A percentile compares a stretch with the other conserved stretches of the same genome.
These are phyloP conservation scores for Podila epicladia DNA, from an alignment of 192 early-diverging fungal species.

Conservation along the genomic window DNA sequence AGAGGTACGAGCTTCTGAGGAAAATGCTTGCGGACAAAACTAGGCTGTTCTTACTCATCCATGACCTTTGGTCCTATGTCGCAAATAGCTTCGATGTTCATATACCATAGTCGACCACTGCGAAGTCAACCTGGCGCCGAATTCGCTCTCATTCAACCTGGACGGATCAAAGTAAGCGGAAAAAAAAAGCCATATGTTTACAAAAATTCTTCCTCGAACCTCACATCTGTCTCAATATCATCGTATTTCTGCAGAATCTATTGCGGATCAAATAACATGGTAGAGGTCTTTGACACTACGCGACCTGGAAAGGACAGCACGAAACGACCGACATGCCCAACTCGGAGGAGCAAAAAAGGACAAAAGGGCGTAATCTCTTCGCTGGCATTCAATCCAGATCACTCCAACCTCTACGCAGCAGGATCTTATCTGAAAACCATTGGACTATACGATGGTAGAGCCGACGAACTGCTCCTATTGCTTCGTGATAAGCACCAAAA, in stretches of 20 bases:
- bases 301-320: constrained; percentile 67
- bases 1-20: constrained; percentile 33
- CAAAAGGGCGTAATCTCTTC: constrained; percentile 83
- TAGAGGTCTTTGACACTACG: constrained; percentile 76
- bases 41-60: neutral
- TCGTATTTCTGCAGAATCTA: constrained; percentile 61
- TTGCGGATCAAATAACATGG: constrained; percentile 72
- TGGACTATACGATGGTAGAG: constrained; percentile 68
- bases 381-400: constrained; percentile 73
- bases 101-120: constrained; percentile 73
- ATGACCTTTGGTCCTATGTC: neutral
- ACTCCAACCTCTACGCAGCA: constrained; percentile 72
- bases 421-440: constrained; percentile 78
- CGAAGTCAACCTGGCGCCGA: constrained; percentile 73
- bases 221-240: neutral
- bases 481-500: constrained; percentile 49
- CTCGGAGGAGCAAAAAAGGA: constrained; percentile 72
- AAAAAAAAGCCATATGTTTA: neutral
- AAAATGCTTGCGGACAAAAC: neutral
- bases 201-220: neutral
- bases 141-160: constrained; percentile 71
- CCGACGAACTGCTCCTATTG: constrained; percentile 62
- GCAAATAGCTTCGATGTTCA: constrained; percentile 63
- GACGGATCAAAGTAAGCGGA: constrained; percentile 66
- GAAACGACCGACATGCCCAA: constrained; percentile 63